These are phyloP conservation scores for Escallonia rubra DNA, from an alignment of 129 eudicot genomes.

Conservation along the genomic window DNA sequence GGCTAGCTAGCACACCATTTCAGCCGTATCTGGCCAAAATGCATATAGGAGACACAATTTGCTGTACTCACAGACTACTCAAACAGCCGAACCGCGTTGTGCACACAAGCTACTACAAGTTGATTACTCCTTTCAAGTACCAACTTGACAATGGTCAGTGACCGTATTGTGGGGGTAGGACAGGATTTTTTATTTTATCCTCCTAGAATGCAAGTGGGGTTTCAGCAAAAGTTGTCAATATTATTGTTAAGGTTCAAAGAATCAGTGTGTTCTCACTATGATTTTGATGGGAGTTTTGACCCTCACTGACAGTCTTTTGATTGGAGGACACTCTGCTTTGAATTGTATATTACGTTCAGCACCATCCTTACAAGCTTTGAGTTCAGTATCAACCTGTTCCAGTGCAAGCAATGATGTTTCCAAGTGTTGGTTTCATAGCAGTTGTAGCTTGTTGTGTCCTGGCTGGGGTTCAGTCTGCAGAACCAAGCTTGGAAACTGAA, in stretches of 20 bases:
- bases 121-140: too few relatives aligned
- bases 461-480: constrained; percentile 23
- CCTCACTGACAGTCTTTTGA: too few relatives aligned
- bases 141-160: too few relatives aligned
- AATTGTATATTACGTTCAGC: too few relatives aligned
- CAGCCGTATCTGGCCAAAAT: neutral
- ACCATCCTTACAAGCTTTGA: neutral
- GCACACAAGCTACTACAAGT: too few relatives aligned
- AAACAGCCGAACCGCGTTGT: too few relatives aligned
- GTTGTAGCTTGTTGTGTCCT: constrained; percentile 9
- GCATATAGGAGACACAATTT: neutral
- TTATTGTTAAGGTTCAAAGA: constrained; percentile 2
- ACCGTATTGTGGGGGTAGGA: too few relatives aligned
- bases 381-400: neutral
- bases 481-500: constrained; percentile 29
- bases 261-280: neutral
- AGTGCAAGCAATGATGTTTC: neutral
- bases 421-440: neutral
- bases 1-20: neutral
- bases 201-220: neutral
- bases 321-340: neutral
- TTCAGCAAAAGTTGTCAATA: too few relatives aligned
- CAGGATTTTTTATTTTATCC: neutral
- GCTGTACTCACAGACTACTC: too few relatives aligned
- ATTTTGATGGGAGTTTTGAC: neutral